Evolutionary conservation across 768 basidiomycete species (phyloP).

Genomic region (Nevesoporus exiguus): DNA sequence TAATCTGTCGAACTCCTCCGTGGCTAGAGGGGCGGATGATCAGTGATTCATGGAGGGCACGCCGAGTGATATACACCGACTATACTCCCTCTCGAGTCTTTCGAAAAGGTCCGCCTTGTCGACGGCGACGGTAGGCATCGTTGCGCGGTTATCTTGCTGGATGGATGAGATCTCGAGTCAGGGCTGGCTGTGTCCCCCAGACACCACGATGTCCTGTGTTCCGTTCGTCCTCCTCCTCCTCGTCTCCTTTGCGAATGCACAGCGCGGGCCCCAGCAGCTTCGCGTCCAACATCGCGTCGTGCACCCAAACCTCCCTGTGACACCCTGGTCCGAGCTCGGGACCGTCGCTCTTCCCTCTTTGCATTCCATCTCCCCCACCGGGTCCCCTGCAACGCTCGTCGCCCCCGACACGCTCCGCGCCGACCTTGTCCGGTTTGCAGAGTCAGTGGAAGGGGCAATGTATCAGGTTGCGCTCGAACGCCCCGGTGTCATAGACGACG

Average conservation of each 20-base stretch:
- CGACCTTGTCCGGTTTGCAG: slow-evolving; percentile 46
- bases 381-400: slow-evolving; percentile 33
- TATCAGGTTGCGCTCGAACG: slow-evolving; percentile 71
- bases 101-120: slow-evolving; percentile 95
- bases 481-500: slow-evolving; percentile 39
- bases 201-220: slow-evolving; percentile 19
- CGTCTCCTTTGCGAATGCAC: slow-evolving; percentile 10
- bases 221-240: slow-evolving; percentile 14
- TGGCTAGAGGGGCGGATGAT: slow-evolving; percentile 49
- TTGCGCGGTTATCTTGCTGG: background rate
- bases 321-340: slow-evolving; percentile 25
- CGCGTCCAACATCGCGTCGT: slow-evolving; percentile 30
- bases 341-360: slow-evolving; percentile 22
- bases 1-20: slow-evolving; percentile 91
- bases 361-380: slow-evolving; percentile 35
- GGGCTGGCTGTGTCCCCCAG: slow-evolving; percentile 7
- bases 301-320: slow-evolving; percentile 29
- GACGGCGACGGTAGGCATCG: slow-evolving; percentile 93
- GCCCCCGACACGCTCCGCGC: slow-evolving; percentile 41
- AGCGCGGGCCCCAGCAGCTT: slow-evolving; percentile 10
- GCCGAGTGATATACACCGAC: slow-evolving; percentile 40
- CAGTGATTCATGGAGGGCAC: slow-evolving; percentile 7
- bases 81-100: slow-evolving; percentile 77
- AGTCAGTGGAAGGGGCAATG: slow-evolving; percentile 42
- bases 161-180: background rate